A percentile compares a stretch with the other conserved stretches of the same genome.
These are phyloP conservation scores for Alternaria postmessia DNA, from an alignment of 2,329 filamentous ascomycete genomes.

Conservation along the genomic window DNA sequence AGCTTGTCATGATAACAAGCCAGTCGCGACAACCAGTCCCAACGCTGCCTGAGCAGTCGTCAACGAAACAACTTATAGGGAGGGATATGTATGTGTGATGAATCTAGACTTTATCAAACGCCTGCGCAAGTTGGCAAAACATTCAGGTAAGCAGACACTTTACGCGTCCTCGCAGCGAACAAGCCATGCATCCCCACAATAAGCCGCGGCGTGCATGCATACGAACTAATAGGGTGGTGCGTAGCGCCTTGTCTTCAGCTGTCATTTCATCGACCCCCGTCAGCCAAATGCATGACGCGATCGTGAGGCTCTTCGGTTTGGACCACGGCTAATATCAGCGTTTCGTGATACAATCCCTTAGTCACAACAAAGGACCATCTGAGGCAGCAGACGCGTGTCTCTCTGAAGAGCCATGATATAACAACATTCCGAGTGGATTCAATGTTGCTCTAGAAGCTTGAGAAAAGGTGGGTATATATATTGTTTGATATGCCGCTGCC, in stretches of 20 bases:
- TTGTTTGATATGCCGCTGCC: constrained; percentile 19
- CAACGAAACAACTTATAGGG: background rate
- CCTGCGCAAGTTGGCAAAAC: background rate
- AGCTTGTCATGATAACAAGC: background rate
- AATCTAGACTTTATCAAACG: background rate
- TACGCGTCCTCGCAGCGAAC: constrained; percentile 16
- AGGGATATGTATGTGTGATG: background rate
- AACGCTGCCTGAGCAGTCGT: background rate
- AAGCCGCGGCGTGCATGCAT: constrained; percentile 15
- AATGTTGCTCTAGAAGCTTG: constrained; percentile 7
- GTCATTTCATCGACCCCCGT: background rate
- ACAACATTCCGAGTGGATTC: background rate
- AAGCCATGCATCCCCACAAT: constrained; percentile 11
- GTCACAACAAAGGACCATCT: background rate
- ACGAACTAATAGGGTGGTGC: constrained; percentile 1
- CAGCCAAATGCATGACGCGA: constrained; percentile 3
- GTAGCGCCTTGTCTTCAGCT: constrained; percentile 1
- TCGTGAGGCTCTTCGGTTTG: background rate
- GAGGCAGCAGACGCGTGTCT: constrained; percentile 7
- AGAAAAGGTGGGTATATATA: constrained; percentile 20
- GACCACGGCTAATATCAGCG: background rate
- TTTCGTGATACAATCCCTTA: constrained; percentile 1
- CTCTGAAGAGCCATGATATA: background rate
- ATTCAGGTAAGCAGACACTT: constrained; percentile 5
- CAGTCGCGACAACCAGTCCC: background rate